Base-by-base conservation (phyloP, 495 filamentous ascomycete species). In the Gamarada debralockiae region DNA sequence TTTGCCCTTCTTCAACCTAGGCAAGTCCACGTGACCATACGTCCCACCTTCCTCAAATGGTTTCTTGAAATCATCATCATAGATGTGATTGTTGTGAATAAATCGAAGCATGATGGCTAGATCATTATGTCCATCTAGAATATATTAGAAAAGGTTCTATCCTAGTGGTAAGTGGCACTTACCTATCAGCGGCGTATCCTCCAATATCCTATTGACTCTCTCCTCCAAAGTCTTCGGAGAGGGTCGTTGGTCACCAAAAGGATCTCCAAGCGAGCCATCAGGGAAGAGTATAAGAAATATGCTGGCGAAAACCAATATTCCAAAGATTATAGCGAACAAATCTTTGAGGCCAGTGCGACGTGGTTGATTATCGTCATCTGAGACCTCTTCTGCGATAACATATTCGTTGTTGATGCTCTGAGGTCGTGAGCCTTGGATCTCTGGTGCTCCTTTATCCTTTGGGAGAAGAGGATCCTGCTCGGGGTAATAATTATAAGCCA, bases 91-190 rank as follows among this genome's bases (percentile, higher is more conserved):
- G 15, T 82, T 69, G 63, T 81, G 90, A 3, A 68, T 14, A n/a
- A 58, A 68, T 31, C 90, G 78, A 55, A 97, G 74, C 18, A 84
- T 56, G 55, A 90, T 84, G 10, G 91, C 80, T 18, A 97, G 72
- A 62, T 98, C 93, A 74, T 96, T 85, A 65, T 98, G 93, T 2
- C 92, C 92, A 69, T 97, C 92, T 95, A 57, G 18, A 17, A 21
- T 29, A n/a, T 17, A 20, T 48, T 27, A 58, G 56, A 49, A 40
- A 49, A 34, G 22, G 25, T 53, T 15, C 43, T n/a, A n/a, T n/a
- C n/a, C n/a, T n/a, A n/a, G 52, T 20, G 17, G 23, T 18, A 36
- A 34, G 5, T 33, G 29, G 12, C 14, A 52, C 65, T 51, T 70
- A 90, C 86, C 89, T 67, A 95, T 92, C 53, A 96, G 67, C 12